A percentile compares a stretch with the other conserved stretches of the same genome.
Evolutionary conservation across 2,329 filamentous ascomycete species (phyloP).

Genomic region (Paecilomyces variotii): DNA sequence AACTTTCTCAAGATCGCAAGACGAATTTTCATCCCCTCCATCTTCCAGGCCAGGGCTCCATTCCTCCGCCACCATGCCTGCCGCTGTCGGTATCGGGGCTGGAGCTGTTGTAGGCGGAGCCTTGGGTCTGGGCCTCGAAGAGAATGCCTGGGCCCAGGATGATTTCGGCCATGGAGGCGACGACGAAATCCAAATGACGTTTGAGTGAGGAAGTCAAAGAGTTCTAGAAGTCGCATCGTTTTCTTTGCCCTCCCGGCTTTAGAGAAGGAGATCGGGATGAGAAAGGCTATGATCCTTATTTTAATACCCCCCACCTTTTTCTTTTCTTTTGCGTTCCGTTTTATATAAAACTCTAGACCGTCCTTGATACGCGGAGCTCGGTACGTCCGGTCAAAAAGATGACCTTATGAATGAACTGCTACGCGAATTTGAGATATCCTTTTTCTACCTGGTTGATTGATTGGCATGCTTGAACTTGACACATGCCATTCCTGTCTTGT

Average conservation of each 20-base stretch:
- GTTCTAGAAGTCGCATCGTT: background rate
- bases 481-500: background rate
- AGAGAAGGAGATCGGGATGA: background rate
- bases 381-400: background rate
- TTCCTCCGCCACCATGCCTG: conserved; percentile 24
- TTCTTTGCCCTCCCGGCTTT: background rate
- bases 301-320: background rate
- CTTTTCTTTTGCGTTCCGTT: background rate
- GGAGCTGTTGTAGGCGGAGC: conserved; percentile 7
- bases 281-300: conserved; percentile 1
- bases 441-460: background rate
- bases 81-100: conserved; percentile 12
- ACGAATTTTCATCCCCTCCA: conserved; percentile 6
- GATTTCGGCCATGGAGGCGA: conserved; percentile 63
- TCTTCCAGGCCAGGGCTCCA: conserved; percentile 18
- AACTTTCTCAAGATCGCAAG: conserved; percentile 7
- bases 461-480: background rate
- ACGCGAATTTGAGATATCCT: background rate
- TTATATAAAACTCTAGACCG: background rate
- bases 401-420: background rate
- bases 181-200: conserved; percentile 72
- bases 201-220: conserved; percentile 48
- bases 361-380: background rate
- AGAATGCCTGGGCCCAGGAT: conserved; percentile 64
- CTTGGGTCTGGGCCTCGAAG: conserved; percentile 26